Evolutionary conservation across 1,284 basidiomycete genomes (phyloP).

Genomic region (Schizophyllum amplum): DNA sequence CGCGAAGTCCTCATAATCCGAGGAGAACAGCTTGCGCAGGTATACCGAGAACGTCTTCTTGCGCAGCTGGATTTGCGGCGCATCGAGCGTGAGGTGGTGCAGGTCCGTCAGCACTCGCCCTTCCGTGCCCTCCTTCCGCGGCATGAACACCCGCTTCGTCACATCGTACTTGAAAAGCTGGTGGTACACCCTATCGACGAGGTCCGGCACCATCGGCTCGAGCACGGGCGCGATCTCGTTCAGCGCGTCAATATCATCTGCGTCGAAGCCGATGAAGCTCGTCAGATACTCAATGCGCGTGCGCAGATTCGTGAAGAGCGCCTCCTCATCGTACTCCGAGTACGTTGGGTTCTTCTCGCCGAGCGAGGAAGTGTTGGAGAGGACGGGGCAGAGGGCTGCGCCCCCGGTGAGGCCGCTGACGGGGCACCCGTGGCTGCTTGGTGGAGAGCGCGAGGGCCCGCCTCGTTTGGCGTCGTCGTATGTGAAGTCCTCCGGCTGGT

Average conservation of each 20-base stretch:
- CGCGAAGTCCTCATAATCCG: background rate
- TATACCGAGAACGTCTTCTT: conserved; percentile 3
- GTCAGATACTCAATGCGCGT: conserved; percentile 1
- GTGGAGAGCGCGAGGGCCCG: background rate
- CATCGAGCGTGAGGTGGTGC: conserved; percentile 2
- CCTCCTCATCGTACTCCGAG: background rate
- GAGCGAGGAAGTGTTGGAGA: background rate
- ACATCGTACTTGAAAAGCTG: conserved; percentile 2
- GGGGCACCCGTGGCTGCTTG: background rate
- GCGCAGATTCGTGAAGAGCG: conserved; percentile 1
- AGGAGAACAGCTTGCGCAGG: conserved; percentile 1
- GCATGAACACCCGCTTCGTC: conserved; percentile 3
- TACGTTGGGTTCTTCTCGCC: conserved; percentile 2
- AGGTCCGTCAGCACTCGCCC: background rate
- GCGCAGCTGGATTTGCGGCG: conserved; percentile 1
- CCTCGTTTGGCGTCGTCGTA: background rate
- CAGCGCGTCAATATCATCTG: background rate
- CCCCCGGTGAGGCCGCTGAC: background rate
- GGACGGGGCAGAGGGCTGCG: background rate
- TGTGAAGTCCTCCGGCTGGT: background rate
- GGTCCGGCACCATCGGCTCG: background rate
- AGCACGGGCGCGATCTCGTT: background rate
- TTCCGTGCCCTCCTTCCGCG: background rate
- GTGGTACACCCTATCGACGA: conserved; percentile 3
- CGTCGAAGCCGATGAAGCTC: background rate